phyloP scores from a whole-genome alignment of 2,329 filamentous ascomycete species.

The Pseudogymnoascus sp. region DNA sequence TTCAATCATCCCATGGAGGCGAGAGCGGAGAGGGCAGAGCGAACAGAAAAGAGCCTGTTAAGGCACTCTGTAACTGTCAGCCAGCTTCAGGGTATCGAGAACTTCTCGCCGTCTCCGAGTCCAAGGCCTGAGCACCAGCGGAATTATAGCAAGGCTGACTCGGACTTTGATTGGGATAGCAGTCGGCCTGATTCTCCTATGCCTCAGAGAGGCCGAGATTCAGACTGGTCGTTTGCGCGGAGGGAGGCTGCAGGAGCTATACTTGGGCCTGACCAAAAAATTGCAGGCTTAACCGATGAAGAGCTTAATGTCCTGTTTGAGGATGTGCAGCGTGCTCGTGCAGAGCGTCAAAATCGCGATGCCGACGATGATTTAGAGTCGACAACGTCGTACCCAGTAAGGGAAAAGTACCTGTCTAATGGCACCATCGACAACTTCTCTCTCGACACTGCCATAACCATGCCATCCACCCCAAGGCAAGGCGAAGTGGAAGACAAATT shows the following conservation, averaged over 20 bases:
- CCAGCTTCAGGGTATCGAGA: conserved; percentile 40
- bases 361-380: conserved; percentile 88
- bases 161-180: conserved; percentile 63
- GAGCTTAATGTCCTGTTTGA: conserved; percentile 91
- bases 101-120: conserved; percentile 49
- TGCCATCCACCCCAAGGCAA: conserved; percentile 83
- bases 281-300: conserved; percentile 82
- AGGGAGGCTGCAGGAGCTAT: conserved; percentile 89
- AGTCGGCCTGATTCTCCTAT: conserved; percentile 75
- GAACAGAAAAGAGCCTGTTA: conserved; percentile 65
- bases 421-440: conserved; percentile 95
- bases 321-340: conserved; percentile 81
- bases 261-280: conserved; percentile 83
- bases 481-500: conserved; percentile 69
- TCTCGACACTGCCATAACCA: conserved; percentile 84
- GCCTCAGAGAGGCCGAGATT: conserved; percentile 64
- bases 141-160: conserved; percentile 63
- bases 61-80: conserved; percentile 69
- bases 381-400: conserved; percentile 72
- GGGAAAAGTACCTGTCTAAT: conserved; percentile 93
- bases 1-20: conserved; percentile 98
- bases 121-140: conserved; percentile 65
- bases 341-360: conserved; percentile 65
- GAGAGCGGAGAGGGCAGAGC: conserved; percentile 67
- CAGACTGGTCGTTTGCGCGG: conserved; percentile 90